These are phyloP conservation scores for Ottelia alismoides DNA, from an alignment of 106 monocot genomes.

Conservation along the genomic window DNA sequence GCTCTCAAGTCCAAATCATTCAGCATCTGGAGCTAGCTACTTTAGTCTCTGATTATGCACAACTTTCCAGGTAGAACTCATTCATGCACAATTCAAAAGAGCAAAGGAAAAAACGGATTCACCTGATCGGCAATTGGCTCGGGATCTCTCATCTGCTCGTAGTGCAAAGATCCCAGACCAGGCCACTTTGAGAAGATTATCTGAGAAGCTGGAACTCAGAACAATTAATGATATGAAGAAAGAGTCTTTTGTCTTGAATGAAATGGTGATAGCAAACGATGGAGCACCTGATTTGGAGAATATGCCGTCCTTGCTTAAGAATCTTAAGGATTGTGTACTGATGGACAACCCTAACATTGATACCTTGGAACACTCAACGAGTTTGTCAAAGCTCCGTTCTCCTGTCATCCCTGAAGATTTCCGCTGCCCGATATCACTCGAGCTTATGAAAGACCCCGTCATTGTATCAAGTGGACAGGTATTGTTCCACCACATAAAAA, in stretches of 20 bases:
- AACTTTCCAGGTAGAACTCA: constrained; percentile 45
- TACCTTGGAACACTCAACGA: constrained; percentile 13
- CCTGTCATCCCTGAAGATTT: constrained; percentile 82
- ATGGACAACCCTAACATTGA: constrained; percentile 18
- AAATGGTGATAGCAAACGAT: constrained; percentile 36
- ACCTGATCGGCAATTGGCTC: constrained; percentile 28
- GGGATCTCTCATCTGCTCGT: constrained; percentile 15
- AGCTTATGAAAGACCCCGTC: constrained; percentile 76
- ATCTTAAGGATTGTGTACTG: constrained; percentile 30
- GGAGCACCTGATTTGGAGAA: constrained; percentile 16
- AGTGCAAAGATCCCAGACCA: constrained; percentile 20
- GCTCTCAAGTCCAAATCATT: too few relatives aligned
- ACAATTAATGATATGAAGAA: constrained; percentile 45
- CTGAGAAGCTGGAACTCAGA: constrained; percentile 50
- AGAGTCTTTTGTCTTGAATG: constrained; percentile 44
- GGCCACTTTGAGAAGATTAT: constrained; percentile 26
- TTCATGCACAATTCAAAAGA: constrained; percentile 53
- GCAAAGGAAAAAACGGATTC: constrained; percentile 32
- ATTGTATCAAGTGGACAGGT: constrained; percentile 79
- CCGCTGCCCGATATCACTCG: constrained; percentile 68
- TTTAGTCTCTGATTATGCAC: too few relatives aligned
- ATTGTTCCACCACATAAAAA: constrained; percentile 14
- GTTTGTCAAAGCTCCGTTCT: constrained; percentile 24
- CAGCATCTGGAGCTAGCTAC: too few relatives aligned
- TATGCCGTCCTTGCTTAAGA: constrained; percentile 37